Evolutionary conservation across 2,329 filamentous ascomycete genomes (phyloP), one percentile per base, ranked within the genome.

Genomic region (Tolypocladium pustulatum): DNA sequence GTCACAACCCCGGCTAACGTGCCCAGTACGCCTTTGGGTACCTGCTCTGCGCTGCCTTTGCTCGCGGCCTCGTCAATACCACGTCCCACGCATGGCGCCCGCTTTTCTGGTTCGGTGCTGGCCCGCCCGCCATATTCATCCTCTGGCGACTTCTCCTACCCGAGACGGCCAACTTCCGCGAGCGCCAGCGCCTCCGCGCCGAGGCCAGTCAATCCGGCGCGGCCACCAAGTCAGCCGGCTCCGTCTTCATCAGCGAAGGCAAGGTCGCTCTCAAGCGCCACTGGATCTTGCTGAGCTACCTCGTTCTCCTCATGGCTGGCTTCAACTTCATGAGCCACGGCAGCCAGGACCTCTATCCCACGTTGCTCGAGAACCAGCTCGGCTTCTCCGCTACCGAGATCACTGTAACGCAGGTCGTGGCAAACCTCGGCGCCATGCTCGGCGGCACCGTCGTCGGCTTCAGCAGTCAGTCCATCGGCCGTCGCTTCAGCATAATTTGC

Each of bases 291-390:
- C 77, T 96, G 58, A 76, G 85, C 40, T 96, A 96, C 73, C 78
- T 96, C 59, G 89, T 96, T 8, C 76, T 96, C 25, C 78, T 96
- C 43, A 95, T 95, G 90, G 87, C 90, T 1, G 90, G 90, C 4
- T 94, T 96, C 78, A 96, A 95, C 74, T 95, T 94, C 69, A 91
- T 94, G 88, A 89, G 86, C 22, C 89, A 92, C 68, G 89, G 89
- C 57, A 88, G 84, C 27, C 72, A 89, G 70, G 82, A 84, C 64
- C 68, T 86, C 34, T 85, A 85, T 64, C 82, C 82, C 2, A 84
- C 81, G 25, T 79, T 86, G 79, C 69, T 86, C 30, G 70, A 75
- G 62, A 82, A 81, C 64, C 80, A 85, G 68, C 82, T 80, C 62
- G 70, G 68, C 20, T 83, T 83, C 66, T 70, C 69, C 52, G 65